These are phyloP conservation scores for Domatiomyces catenatus DNA, from an alignment of 2,329 filamentous ascomycete species.

Conservation along the genomic window DNA sequence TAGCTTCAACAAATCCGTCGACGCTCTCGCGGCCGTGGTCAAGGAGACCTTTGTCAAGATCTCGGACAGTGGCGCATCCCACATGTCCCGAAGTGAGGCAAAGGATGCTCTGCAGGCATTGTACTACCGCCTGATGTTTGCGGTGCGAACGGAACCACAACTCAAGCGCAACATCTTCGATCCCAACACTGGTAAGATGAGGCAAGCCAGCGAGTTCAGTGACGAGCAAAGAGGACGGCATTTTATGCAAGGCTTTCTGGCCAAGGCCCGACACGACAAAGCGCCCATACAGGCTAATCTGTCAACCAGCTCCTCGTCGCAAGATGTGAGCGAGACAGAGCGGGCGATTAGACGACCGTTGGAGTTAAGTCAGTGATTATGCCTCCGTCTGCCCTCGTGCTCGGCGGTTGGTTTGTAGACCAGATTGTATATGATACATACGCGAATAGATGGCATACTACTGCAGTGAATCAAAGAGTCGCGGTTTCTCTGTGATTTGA, in stretches of 20 bases:
- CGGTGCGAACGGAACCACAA: conserved; percentile 49
- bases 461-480: not conserved
- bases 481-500: not conserved
- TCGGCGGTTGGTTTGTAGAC: not conserved
- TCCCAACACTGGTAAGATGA: conserved; percentile 8
- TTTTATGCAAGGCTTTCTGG: conserved; percentile 13
- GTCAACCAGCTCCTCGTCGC: not conserved
- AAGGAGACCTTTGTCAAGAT: conserved; percentile 46
- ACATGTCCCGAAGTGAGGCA: conserved; percentile 57
- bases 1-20: conserved; percentile 55
- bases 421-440: not conserved
- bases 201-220: conserved; percentile 6
- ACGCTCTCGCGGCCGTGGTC: conserved; percentile 47
- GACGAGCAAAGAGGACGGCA: conserved; percentile 11
- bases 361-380: conserved; percentile 2
- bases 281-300: not conserved
- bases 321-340: conserved; percentile 8
- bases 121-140: conserved; percentile 55
- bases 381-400: not conserved
- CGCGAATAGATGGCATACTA: not conserved
- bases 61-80: conserved; percentile 56
- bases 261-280: conserved; percentile 1
- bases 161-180: conserved; percentile 34
- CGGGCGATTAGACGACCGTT: conserved; percentile 8
- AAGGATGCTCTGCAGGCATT: conserved; percentile 63